phyloP scores from a whole-genome alignment of 768 basidiomycete species.

The Porphyrellus cyaneotinctus region DNA sequence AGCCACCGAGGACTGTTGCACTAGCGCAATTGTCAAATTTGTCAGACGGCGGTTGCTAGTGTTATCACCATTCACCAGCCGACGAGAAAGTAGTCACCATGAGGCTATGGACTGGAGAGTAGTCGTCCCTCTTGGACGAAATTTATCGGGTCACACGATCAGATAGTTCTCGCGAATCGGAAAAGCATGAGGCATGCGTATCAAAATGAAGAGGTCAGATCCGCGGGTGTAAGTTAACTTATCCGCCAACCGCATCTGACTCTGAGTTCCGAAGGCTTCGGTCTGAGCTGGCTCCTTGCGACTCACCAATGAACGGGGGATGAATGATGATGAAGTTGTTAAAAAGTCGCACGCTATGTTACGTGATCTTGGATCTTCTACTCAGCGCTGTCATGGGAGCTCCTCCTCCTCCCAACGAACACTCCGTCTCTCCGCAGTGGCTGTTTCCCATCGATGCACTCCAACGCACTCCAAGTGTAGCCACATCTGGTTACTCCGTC shows the following conservation, averaged over 20 bases:
- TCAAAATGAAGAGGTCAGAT: slow-evolving; percentile 25
- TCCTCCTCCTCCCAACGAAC: slow-evolving; percentile 19
- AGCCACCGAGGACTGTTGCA: slow-evolving; percentile 9
- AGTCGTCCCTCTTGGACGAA: neutral
- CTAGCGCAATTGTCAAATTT: slow-evolving; percentile 18
- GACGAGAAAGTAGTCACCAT: neutral
- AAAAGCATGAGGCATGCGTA: slow-evolving; percentile 26
- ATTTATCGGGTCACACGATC: neutral
- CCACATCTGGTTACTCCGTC: slow-evolving; percentile 42
- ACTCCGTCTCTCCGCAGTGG: slow-evolving; percentile 55
- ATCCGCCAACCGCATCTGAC: slow-evolving; percentile 12
- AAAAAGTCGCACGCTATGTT: no score
- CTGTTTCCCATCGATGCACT: slow-evolving; percentile 62
- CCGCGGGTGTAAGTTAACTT: slow-evolving; percentile 31
- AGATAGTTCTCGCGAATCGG: neutral
- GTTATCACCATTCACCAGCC: neutral
- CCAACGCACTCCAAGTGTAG: slow-evolving; percentile 52
- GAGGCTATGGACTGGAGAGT: neutral
- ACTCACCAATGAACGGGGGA: no score
- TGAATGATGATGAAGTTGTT: no score
- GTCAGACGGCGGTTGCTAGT: neutral
- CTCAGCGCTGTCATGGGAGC: slow-evolving; percentile 18
- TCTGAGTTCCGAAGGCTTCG: slow-evolving; percentile 12
- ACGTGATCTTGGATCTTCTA: slow-evolving; percentile 25
- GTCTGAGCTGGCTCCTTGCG: slow-evolving; percentile 17